phyloP scores from a whole-genome alignment of 371 early-diverging fungal genomes.

The Chytridium lagenaria region DNA sequence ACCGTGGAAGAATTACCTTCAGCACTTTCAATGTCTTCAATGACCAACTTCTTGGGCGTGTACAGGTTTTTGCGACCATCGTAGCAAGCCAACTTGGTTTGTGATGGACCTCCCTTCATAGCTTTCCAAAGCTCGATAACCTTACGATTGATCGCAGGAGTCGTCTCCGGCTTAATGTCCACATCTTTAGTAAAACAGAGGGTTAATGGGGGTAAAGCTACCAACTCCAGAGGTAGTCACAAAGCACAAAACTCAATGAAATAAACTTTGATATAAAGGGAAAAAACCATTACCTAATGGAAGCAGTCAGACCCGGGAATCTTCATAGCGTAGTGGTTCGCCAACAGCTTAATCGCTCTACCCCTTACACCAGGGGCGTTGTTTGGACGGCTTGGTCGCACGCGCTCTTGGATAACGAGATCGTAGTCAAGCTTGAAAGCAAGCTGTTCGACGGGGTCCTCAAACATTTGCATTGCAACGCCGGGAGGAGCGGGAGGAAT shows the following conservation, averaged over 20 bases:
- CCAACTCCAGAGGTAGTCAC: background rate
- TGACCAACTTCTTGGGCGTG: slow-evolving; percentile 22
- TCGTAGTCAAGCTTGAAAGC: slow-evolving; percentile 16
- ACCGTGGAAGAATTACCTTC: background rate
- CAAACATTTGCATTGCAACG: background rate
- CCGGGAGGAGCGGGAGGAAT: slow-evolving; percentile 1
- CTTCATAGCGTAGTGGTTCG: slow-evolving; percentile 33
- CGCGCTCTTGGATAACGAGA: slow-evolving; percentile 22
- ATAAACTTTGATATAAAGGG: background rate
- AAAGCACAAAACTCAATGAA: background rate
- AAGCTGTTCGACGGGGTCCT: background rate
- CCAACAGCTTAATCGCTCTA: slow-evolving; percentile 31
- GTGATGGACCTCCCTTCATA: slow-evolving; percentile 14
- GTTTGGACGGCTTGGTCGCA: slow-evolving; percentile 33
- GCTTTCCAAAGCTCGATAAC: slow-evolving; percentile 38
- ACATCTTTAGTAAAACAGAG: slow-evolving; percentile 21
- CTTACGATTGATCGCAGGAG: slow-evolving; percentile 34
- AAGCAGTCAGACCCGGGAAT: slow-evolving; percentile 35
- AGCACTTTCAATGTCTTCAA: background rate
- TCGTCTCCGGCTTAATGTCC: slow-evolving; percentile 32
- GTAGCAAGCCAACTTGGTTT: slow-evolving; percentile 32
- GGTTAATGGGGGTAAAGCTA: background rate
- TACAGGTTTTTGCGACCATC: slow-evolving; percentile 45
- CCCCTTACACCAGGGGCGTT: slow-evolving; percentile 34
- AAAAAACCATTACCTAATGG: slow-evolving; percentile 32